These are phyloP conservation scores for Solanum appendiculatum DNA, from an alignment of 257 asterid species.

Conservation along the genomic window DNA sequence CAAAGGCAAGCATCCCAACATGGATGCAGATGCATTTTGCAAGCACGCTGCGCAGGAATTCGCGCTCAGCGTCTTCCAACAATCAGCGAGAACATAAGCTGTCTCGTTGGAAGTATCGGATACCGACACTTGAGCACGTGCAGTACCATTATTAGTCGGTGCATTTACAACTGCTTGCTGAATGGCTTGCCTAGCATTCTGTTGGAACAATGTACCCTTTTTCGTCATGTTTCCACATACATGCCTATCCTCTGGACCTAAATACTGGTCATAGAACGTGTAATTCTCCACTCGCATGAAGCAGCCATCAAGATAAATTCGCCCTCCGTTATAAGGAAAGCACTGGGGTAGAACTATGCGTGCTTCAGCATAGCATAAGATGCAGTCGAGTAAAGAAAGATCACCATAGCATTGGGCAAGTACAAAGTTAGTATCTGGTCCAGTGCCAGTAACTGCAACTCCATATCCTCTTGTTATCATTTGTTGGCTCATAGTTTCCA, in stretches of 20 bases:
- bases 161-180: constrained; percentile 32
- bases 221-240: constrained; percentile 47
- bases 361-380: constrained; percentile 12
- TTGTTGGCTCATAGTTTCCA: background rate
- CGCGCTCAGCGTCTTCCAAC: constrained; percentile 46
- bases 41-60: too few relatives aligned
- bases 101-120: constrained; percentile 14
- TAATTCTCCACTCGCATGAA: constrained; percentile 5
- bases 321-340: background rate
- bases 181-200: constrained; percentile 23
- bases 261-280: constrained; percentile 9
- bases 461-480: background rate
- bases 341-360: constrained; percentile 1
- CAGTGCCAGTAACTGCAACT: background rate
- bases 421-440: background rate
- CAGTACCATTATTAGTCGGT: constrained; percentile 29
- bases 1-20: too few relatives aligned
- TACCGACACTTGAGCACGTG: constrained; percentile 19
- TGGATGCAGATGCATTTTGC: too few relatives aligned
- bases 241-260: constrained; percentile 28
- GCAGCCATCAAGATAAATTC: constrained; percentile 16
- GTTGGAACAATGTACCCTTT: constrained; percentile 16
- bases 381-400: constrained; percentile 11
- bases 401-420: constrained; percentile 21
- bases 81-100: constrained; percentile 47